These are phyloP conservation scores for Cymodocea nodosa DNA, from an alignment of 116 monocot species.

Conservation along the genomic window DNA sequence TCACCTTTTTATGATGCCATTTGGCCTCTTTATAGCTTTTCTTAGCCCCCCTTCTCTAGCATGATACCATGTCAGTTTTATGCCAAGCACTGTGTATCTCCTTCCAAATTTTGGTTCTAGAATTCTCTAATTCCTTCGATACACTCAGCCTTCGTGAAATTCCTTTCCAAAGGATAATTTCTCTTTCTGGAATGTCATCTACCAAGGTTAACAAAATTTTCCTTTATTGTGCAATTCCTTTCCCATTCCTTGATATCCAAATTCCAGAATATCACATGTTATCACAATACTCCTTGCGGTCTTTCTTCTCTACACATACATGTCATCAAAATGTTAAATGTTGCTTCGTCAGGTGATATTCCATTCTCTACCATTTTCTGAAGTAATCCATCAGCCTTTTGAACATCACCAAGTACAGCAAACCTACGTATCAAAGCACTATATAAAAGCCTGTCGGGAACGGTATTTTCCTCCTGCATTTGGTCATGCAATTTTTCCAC, in stretches of 20 bases:
- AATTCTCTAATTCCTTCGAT: too few species aligned
- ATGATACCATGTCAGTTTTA: not conserved
- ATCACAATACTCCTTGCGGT: not conserved
- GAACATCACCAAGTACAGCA: constrained; percentile 23
- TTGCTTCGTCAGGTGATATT: constrained; percentile 8
- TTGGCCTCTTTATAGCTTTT: too few species aligned
- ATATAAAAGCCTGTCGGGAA: constrained; percentile 26
- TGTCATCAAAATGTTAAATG: constrained; percentile 1
- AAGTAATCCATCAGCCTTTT: constrained; percentile 15
- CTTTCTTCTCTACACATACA: constrained; percentile 1
- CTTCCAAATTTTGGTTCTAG: not conserved
- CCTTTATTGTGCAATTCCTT: not conserved
- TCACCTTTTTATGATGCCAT: too few species aligned
- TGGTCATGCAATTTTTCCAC: constrained; percentile 28
- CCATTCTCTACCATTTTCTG: constrained; percentile 32
- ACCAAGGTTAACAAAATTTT: not conserved
- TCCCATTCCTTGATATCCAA: not conserved
- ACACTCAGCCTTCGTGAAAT: too few species aligned
- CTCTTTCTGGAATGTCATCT: too few species aligned
- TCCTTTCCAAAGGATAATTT: too few species aligned
- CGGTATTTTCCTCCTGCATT: constrained; percentile 25
- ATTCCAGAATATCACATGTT: not conserved
- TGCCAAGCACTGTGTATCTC: not conserved
- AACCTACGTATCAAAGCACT: constrained; percentile 5
- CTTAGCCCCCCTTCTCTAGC: not conserved